These are phyloP conservation scores for Scopulariopsis brevicaulis DNA, from an alignment of 2,329 filamentous ascomycete genomes.

Conservation along the genomic window DNA sequence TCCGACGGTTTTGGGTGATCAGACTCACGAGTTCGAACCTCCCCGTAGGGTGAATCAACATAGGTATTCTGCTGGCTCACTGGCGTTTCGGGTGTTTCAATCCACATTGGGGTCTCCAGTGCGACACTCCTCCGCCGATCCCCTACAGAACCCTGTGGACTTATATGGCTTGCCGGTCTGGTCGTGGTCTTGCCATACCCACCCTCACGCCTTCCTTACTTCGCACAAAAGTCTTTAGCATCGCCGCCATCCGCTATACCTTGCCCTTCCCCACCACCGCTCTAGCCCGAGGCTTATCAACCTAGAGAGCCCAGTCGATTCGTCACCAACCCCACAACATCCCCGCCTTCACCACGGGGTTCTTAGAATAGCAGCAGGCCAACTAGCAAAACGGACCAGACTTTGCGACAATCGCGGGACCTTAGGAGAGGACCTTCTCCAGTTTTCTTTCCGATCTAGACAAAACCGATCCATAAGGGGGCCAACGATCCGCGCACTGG, in stretches of 20 bases:
- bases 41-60: slow-evolving; percentile 1
- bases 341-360: neutral
- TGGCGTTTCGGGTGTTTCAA: slow-evolving; percentile 8
- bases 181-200: neutral
- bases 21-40: neutral
- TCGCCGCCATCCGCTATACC: neutral
- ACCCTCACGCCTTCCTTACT: neutral
- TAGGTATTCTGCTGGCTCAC: slow-evolving; percentile 4
- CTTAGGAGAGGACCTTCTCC: neutral
- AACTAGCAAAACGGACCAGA: neutral
- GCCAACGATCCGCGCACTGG: neutral
- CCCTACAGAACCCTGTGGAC: neutral
- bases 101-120: slow-evolving; percentile 6
- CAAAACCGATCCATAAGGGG: neutral
- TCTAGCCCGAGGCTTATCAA: neutral
- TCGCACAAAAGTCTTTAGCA: slow-evolving; percentile 1
- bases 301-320: slow-evolving; percentile 1
- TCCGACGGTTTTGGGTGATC: slow-evolving; percentile 5
- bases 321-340: slow-evolving; percentile 2
- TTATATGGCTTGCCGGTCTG: slow-evolving; percentile 4
- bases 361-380: neutral
- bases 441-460: neutral
- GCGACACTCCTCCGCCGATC: slow-evolving; percentile 7
- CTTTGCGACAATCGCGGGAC: neutral
- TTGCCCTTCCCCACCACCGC: neutral